Evolutionary conservation across 352 stramenopile species (phyloP).

Genomic region (Phytophthora idaei): DNA sequence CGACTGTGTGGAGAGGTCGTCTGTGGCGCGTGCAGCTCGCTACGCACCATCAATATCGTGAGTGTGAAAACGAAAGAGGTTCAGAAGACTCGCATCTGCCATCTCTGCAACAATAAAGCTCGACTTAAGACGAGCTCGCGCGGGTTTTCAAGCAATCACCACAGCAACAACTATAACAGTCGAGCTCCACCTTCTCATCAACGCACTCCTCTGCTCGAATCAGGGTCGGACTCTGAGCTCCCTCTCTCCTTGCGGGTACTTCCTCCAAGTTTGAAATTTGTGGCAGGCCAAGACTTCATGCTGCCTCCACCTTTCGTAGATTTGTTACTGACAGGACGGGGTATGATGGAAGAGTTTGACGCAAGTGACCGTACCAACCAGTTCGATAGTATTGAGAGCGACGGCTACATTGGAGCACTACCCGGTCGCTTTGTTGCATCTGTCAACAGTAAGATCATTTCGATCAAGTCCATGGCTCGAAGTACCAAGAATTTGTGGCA

Average conservation of each 20-base stretch:
- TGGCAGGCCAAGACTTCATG: conserved; percentile 15
- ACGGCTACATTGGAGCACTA: conserved; percentile 35
- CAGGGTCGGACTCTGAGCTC: conserved; percentile 11
- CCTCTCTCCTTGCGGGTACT: conserved; percentile 17
- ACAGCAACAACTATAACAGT: conserved; percentile 12
- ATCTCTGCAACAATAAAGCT: conserved; percentile 65
- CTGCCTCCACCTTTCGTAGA: conserved; percentile 18
- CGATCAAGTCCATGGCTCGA: conserved; percentile 54
- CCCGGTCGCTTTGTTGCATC: conserved; percentile 26
- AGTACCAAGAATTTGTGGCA: conserved; percentile 37
- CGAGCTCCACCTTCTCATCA: conserved; percentile 27
- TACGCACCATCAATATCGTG: conserved; percentile 47
- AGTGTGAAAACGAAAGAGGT: conserved; percentile 41
- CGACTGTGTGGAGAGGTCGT: conserved; percentile 71
- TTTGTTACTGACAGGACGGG: conserved; percentile 15
- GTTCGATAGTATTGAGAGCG: conserved; percentile 26
- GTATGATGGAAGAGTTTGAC: conserved; percentile 19
- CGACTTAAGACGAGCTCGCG: conserved; percentile 42
- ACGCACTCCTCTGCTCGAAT: conserved; percentile 20
- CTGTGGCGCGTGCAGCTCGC: conserved; percentile 55
- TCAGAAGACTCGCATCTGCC: conserved; percentile 70
- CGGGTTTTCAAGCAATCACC: conserved; percentile 32
- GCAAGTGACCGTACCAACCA: conserved; percentile 22
- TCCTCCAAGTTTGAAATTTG: conserved; percentile 21
- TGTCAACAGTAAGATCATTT: conserved; percentile 57